Evolutionary conservation across 169 alveolate species (phyloP).

Genomic region (Cryptosporidium viatorum): DNA sequence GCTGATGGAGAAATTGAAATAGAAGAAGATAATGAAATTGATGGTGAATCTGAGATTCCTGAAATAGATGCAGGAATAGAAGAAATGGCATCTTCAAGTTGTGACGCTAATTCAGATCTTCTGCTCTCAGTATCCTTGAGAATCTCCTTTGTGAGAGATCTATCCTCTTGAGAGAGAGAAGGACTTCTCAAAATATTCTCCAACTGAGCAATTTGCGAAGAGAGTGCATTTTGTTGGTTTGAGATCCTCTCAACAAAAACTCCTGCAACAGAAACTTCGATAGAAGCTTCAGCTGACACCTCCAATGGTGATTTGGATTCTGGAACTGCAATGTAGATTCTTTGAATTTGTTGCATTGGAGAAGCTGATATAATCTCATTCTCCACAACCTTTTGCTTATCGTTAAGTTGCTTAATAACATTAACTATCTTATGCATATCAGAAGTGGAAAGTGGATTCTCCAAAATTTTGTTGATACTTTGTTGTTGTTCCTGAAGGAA

Average conservation of each 20-base stretch:
- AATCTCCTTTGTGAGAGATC: conserved; percentile 29
- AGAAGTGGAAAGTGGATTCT: conserved; percentile 9
- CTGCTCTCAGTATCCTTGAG: conserved; percentile 49
- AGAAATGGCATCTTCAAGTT: conserved; percentile 30
- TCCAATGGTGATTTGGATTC: conserved; percentile 7
- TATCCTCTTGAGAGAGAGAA: conserved; percentile 50
- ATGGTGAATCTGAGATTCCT: conserved; percentile 15
- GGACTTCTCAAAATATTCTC: conserved; percentile 43
- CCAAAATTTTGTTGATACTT: conserved; percentile 33
- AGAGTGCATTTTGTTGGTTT: conserved; percentile 15
- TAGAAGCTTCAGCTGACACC: background rate
- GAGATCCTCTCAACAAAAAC: conserved; percentile 3
- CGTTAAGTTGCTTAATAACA: conserved; percentile 12
- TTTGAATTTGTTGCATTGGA: conserved; percentile 37
- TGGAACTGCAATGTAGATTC: background rate
- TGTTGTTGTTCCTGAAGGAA: conserved; percentile 59
- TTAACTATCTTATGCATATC: conserved; percentile 43
- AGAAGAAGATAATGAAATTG: conserved; percentile 19
- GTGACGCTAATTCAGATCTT: conserved; percentile 1
- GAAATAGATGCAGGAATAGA: conserved; percentile 7
- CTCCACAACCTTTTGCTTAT: conserved; percentile 39
- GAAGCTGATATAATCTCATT: conserved; percentile 13
- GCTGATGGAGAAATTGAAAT: conserved; percentile 23
- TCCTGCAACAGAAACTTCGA: conserved; percentile 31
- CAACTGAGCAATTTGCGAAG: conserved; percentile 31